Conservation (phyloP, 495 filamentous ascomycete genomes). For the Xylaria curta region DNA sequence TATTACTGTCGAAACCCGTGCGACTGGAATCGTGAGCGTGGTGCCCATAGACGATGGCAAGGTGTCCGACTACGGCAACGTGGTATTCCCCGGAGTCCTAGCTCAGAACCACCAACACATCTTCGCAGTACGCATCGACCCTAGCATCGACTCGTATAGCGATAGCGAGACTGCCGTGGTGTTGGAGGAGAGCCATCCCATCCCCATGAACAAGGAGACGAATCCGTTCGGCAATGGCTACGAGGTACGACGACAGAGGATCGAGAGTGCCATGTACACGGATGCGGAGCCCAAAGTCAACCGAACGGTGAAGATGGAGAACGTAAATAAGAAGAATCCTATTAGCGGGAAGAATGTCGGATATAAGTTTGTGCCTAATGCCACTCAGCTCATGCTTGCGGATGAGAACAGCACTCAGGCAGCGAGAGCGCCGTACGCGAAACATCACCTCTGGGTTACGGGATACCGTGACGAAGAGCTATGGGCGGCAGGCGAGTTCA, state of each 20-base stretch:
- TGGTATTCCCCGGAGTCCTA: slow-evolving; percentile 85
- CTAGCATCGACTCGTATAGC: slow-evolving; percentile 74
- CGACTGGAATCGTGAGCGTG: slow-evolving; percentile 86
- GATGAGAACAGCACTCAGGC: slow-evolving; percentile 70
- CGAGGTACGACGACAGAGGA: slow-evolving; percentile 43
- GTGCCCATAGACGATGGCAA: slow-evolving; percentile 76
- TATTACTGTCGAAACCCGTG: slow-evolving; percentile 78
- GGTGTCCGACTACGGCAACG: slow-evolving; percentile 75
- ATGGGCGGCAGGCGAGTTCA: slow-evolving; percentile 84
- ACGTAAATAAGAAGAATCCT: slow-evolving; percentile 66
- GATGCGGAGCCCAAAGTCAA: slow-evolving; percentile 68
- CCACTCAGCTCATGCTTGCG: slow-evolving; percentile 82
- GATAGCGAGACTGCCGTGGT: slow-evolving; percentile 79
- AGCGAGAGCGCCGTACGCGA: slow-evolving; percentile 81
- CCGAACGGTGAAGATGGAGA: slow-evolving; percentile 83
- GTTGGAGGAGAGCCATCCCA: slow-evolving; percentile 65
- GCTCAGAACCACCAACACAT: slow-evolving; percentile 83
- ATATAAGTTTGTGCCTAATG: slow-evolving; percentile 77
- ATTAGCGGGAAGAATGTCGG: slow-evolving; percentile 78
- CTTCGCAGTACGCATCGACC: slow-evolving; percentile 87
- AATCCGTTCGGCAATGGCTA: slow-evolving; percentile 87
- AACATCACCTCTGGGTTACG: slow-evolving; percentile 82
- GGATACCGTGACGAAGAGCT: slow-evolving; percentile 79
- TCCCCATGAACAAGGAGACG: slow-evolving; percentile 60
- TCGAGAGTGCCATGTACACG: slow-evolving; percentile 65